Evolutionary conservation across 805 yeast species (phyloP).

Genomic region (Tetrapisispora taiwanensis): DNA sequence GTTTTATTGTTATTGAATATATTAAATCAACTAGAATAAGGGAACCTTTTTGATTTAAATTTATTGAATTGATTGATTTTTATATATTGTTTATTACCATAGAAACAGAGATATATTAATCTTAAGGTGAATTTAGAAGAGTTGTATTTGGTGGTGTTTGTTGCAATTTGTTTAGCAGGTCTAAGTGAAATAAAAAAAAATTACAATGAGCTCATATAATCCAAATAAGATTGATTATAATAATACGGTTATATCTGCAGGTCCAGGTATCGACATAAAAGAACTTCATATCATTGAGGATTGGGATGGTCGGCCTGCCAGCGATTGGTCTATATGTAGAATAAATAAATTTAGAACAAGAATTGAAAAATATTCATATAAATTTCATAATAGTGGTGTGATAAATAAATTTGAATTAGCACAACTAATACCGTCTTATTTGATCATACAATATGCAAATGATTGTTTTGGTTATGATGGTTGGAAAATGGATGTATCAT

Average conservation of each 20-base stretch:
- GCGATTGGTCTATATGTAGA: constrained; percentile 38
- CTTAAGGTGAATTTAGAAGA: no score
- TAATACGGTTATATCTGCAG: constrained; percentile 13
- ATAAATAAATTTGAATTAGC: constrained; percentile 21
- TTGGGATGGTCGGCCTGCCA: constrained; percentile 31
- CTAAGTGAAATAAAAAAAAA: no score
- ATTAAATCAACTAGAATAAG: no score
- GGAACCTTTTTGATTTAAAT: no score
- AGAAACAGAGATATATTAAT: no score
- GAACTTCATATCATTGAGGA: constrained; percentile 24
- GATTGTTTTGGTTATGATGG: constrained; percentile 48
- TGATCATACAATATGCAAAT: constrained; percentile 36
- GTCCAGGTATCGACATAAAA: constrained; percentile 14
- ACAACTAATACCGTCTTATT: constrained; percentile 27
- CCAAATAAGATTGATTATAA: constrained; percentile 11
- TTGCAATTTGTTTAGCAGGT: no score
- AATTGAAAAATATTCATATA: constrained; percentile 31
- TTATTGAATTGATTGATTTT: no score
- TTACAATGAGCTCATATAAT: constrained; percentile 1
- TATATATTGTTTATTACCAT: no score
- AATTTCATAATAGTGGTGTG: constrained; percentile 19
- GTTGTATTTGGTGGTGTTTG: no score
- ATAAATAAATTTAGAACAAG: constrained; percentile 42
- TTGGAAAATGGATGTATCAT: constrained; percentile 40
- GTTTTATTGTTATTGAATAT: no score